Percentiles rank a stretch among this genome's conserved stretches.
These are phyloP conservation scores for Mycena galericulata DNA, from an alignment of 768 basidiomycete genomes.

Conservation along the genomic window DNA sequence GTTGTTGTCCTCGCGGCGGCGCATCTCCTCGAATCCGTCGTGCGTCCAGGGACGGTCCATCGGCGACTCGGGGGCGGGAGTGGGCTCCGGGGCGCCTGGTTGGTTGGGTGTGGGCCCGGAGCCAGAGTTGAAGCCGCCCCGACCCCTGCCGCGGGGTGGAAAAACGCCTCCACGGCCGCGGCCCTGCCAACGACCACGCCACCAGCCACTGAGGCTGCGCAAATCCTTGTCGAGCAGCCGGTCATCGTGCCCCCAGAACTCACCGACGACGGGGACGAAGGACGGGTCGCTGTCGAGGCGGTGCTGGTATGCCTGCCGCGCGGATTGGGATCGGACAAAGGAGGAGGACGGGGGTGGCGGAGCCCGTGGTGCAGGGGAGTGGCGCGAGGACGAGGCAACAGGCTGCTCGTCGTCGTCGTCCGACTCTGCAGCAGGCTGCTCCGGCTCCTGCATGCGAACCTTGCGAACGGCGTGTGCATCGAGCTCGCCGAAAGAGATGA, in stretches of 20 bases:
- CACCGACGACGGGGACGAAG: constrained; percentile 90
- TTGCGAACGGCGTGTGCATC: constrained; percentile 51
- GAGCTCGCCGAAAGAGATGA: constrained; percentile 84
- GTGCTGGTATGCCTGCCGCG: constrained; percentile 89
- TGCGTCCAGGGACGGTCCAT: constrained; percentile 85
- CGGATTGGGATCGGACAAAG: constrained; percentile 61
- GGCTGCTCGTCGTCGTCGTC: constrained; percentile 44
- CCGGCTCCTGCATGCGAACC: constrained; percentile 21
- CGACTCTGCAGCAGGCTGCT: constrained; percentile 36
- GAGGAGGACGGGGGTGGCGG: constrained; percentile 47
- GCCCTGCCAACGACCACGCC: constrained; percentile 84
- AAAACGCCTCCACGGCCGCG: constrained; percentile 68
- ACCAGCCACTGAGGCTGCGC: constrained; percentile 88
- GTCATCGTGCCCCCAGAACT: constrained; percentile 97
- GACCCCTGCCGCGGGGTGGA: constrained; percentile 66
- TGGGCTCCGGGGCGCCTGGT: constrained; percentile 32
- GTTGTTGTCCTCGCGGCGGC: constrained; percentile 78
- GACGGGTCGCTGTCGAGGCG: constrained; percentile 87
- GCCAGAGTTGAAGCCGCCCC: constrained; percentile 53
- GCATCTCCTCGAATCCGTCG: constrained; percentile 92
- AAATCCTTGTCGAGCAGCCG: constrained; percentile 86
- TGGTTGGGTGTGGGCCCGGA: background rate
- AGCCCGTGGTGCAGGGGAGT: constrained; percentile 35
- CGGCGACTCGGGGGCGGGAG: constrained; percentile 58
- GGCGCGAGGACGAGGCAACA: constrained; percentile 55